These are phyloP conservation scores for Pulveroboletus sp. DNA, from an alignment of 768 basidiomycete species.

Conservation along the genomic window DNA sequence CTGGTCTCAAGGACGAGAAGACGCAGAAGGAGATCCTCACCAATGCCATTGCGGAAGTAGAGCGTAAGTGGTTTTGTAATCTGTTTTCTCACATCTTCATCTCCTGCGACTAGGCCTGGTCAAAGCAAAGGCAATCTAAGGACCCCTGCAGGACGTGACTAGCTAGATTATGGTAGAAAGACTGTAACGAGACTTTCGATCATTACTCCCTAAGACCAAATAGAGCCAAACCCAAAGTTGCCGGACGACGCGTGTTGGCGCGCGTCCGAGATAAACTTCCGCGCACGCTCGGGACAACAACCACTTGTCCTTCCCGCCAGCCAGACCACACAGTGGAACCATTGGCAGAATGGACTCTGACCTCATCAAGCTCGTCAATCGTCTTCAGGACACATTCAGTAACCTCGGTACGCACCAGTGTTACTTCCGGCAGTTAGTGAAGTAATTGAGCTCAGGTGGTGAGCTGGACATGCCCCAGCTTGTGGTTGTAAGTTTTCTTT, in stretches of 20 bases:
- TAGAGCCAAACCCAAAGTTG: conserved; percentile 27
- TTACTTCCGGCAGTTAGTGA: conserved; percentile 5
- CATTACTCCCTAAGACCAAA: conserved; percentile 20
- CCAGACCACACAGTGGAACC: neutral
- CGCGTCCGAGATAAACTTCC: conserved; percentile 4
- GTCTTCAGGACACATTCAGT: conserved; percentile 88
- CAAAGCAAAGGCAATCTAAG: conserved; percentile 87
- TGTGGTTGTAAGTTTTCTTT: conserved; percentile 62
- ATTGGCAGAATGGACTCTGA: conserved; percentile 76
- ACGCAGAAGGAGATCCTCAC: conserved; percentile 79
- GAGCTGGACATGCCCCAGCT: conserved; percentile 93
- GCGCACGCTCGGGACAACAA: conserved; percentile 18
- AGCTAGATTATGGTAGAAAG: conserved; percentile 29
- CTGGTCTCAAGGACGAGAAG: conserved; percentile 81
- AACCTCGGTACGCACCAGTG: conserved; percentile 70
- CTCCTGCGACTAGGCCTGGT: conserved; percentile 61
- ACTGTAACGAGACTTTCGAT: neutral
- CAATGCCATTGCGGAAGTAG: conserved; percentile 82
- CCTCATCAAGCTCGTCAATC: conserved; percentile 91
- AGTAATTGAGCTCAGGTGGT: conserved; percentile 50
- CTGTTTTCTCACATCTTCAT: neutral
- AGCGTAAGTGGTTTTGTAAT: conserved; percentile 62
- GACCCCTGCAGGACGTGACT: conserved; percentile 9
- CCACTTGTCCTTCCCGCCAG: conserved; percentile 1
- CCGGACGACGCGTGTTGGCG: conserved; percentile 32